Conservation (phyloP, 306 rosid species). For the Castanea sativa region DNA sequence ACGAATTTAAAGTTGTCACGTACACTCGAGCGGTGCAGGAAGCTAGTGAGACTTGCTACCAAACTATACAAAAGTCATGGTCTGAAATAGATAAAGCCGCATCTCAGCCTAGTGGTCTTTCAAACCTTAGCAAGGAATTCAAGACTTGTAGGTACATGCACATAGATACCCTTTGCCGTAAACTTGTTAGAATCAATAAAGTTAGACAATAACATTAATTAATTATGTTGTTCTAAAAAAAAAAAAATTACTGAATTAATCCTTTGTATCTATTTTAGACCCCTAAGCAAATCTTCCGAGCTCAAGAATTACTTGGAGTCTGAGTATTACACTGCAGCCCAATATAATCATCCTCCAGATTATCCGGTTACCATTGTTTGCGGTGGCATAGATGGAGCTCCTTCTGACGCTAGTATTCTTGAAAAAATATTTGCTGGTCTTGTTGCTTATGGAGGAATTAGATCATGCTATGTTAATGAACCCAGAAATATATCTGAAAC, state of each 20-base stretch:
- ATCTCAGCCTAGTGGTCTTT: conserved; percentile 45
- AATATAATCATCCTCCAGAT: conserved; percentile 52
- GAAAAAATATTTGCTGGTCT: conserved; percentile 60
- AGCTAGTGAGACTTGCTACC: conserved; percentile 59
- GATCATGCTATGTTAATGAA: conserved; percentile 43
- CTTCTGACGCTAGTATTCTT: conserved; percentile 30
- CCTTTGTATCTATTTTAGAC: conserved; percentile 26
- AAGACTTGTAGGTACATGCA: conserved; percentile 42
- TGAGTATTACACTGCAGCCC: conserved; percentile 42
- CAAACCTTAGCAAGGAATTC: conserved; percentile 50
- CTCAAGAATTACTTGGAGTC: conserved; percentile 26
- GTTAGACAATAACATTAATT: background rate
- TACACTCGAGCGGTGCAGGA: conserved; percentile 36
- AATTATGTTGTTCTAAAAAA: no score
- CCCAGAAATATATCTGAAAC: conserved; percentile 38
- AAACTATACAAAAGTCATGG: conserved; percentile 59
- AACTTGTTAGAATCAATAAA: background rate
- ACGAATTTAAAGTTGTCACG: no score
- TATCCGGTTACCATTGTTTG: conserved; percentile 59
- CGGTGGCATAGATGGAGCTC: conserved; percentile 51
- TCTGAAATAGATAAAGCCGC: conserved; percentile 55
- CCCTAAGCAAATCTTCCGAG: conserved; percentile 31
- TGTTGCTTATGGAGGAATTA: conserved; percentile 38
- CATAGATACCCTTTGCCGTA: background rate
- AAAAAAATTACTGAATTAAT: background rate